Base-by-base conservation (phyloP, 139 green algal species). In the Pycnococcus provasolii region DNA sequence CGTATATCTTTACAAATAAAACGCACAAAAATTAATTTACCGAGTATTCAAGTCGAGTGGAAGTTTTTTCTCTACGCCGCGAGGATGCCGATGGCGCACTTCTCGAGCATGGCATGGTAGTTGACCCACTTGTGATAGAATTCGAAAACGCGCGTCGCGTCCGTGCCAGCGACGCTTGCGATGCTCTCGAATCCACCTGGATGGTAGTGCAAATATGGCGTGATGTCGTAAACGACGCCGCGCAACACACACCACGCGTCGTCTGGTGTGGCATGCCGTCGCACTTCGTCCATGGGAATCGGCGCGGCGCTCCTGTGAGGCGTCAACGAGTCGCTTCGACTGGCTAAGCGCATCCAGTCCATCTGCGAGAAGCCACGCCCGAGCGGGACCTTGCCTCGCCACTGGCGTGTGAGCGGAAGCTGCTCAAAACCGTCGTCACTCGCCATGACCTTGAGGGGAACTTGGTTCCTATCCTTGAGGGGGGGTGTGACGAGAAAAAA, bases 101-200 rank as follows among this genome's bases (percentile, higher is more conserved):
- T 82, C 13, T 83, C 74, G 61, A 96, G 68, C 64, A 96, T 66
- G 26, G 86, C 87, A 39, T 91, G 81, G 2, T 73, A 67, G 74
- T 96, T 94, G 1, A 97, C 90, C 84, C 85, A 95, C n/a, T 81
- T 68, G 68, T 96, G 90, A 70, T 94, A 96, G 71, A 94, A 93
- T 42, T 87, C 78, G 68, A 97, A 97, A 9, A 96, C 75, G 0
- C 77, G 72, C 0, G 90, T 97, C 60, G 70, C 80, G 63, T 99
- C 93, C 60, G 75, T 87, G 40, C 93, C 93, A 43, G 71, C 62
- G 5, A 42, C 64, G 45, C 69, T 44, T 69, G 72, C 74, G 9
- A 83, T 62, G 47, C 74, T 76, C 39, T 71, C 62, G 53, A 52
- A 43, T 15, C 77, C 76, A 44, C 92, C 92, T 2, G 92, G 92